These are phyloP conservation scores for Starmerella bombicola DNA, from an alignment of 805 yeast genomes.

Conservation along the genomic window DNA sequence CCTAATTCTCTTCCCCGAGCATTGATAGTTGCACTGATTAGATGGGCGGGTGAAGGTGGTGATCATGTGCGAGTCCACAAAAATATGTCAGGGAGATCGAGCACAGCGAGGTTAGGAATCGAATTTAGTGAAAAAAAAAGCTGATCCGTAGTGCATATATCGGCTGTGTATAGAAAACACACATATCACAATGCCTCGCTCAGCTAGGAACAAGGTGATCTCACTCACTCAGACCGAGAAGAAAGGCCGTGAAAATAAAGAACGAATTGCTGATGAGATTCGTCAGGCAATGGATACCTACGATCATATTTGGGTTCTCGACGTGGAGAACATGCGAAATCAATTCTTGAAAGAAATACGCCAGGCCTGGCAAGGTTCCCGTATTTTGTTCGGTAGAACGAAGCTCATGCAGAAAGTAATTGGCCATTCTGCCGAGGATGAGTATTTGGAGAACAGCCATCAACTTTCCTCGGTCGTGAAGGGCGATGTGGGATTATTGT, in stretches of 20 bases:
- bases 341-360: conserved; percentile 90
- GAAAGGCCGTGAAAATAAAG: conserved; percentile 88
- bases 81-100: too few relatives aligned
- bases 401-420: conserved; percentile 86
- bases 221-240: conserved; percentile 93
- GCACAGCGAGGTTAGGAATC: too few relatives aligned
- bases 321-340: conserved; percentile 85
- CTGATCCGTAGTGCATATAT: too few relatives aligned
- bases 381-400: conserved; percentile 80
- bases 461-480: conserved; percentile 48
- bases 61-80: too few relatives aligned
- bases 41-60: too few relatives aligned
- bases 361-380: conserved; percentile 84
- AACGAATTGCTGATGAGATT: conserved; percentile 79
- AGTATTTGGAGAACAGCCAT: conserved; percentile 73
- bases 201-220: conserved; percentile 90
- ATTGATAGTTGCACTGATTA: too few relatives aligned
- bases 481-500: conserved; percentile 78
- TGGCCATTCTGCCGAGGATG: conserved; percentile 79
- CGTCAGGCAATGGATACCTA: conserved; percentile 66
- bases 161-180: too few relatives aligned
- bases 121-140: too few relatives aligned
- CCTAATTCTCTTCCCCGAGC: too few relatives aligned
- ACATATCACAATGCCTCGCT: conserved; percentile 92
- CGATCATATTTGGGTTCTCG: conserved; percentile 72